Conservation (phyloP, 2,329 filamentous ascomycete genomes). For the Sporothrix mexicana region DNA sequence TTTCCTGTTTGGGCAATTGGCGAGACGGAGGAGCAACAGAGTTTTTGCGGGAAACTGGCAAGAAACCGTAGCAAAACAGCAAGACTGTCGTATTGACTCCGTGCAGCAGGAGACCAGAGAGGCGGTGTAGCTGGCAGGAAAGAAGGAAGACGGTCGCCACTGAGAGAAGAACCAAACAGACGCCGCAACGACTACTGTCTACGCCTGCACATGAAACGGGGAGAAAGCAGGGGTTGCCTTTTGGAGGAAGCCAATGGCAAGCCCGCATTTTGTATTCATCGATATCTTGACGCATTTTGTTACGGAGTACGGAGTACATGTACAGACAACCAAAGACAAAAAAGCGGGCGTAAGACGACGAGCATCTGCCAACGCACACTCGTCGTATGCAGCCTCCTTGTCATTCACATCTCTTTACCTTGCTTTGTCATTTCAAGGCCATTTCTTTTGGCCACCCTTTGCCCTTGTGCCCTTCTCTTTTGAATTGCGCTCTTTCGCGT, state of each 20-base stretch:
- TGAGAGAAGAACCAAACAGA: constrained; percentile 14
- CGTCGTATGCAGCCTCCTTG: constrained; percentile 9
- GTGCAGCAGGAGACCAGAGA: too few species aligned
- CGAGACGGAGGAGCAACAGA: too few species aligned
- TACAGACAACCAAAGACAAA: too few species aligned
- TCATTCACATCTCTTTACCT: background rate
- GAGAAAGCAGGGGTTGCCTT: background rate
- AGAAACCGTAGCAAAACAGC: too few species aligned
- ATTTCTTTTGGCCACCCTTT: background rate
- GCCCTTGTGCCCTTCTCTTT: too few species aligned
- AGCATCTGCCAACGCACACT: constrained; percentile 22
- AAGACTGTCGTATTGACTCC: too few species aligned
- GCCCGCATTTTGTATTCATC: background rate
- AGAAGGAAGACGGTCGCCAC: background rate
- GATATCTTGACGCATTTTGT: background rate
- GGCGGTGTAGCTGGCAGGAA: background rate
- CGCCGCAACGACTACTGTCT: background rate
- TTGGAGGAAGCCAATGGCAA: background rate
- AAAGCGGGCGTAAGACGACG: too few species aligned
- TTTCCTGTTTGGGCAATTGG: too few species aligned
- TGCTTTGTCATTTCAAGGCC: background rate
- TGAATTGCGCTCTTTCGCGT: constrained; percentile 23
- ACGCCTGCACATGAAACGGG: constrained; percentile 25
- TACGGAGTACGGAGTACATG: too few species aligned
- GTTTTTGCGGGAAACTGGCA: too few species aligned